phyloP scores from a whole-genome alignment of 306 rosid genomes.

The Rubus idaeus region DNA sequence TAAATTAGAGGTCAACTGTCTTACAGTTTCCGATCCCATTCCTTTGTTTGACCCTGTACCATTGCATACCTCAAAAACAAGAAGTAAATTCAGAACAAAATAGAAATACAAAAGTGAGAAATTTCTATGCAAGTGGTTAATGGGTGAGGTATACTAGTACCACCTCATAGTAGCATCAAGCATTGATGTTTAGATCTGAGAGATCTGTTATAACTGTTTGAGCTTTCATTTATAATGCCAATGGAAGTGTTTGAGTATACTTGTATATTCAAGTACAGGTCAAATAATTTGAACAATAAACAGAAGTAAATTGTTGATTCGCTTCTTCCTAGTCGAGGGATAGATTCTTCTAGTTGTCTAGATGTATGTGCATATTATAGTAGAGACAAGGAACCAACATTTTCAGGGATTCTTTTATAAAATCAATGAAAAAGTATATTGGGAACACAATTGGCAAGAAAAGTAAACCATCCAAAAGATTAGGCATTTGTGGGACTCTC shows the following conservation, averaged over 20 bases:
- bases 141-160: background rate
- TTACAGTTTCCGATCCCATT: background rate
- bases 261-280: background rate
- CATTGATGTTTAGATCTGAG: background rate
- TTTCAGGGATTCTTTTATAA: background rate
- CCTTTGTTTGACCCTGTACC: background rate
- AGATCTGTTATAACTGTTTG: background rate
- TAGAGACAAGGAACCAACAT: background rate
- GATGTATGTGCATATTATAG: background rate
- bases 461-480: too few species aligned
- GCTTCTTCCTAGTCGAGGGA: background rate
- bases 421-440: background rate
- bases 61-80: background rate
- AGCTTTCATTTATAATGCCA: background rate
- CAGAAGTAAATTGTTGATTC: too few species aligned
- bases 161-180: background rate
- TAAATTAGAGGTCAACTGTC: background rate
- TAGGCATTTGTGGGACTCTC: too few species aligned
- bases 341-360: background rate
- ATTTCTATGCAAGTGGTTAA: background rate
- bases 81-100: background rate
- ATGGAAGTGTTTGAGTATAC: background rate
- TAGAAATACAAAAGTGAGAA: background rate
- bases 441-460: background rate
- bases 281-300: background rate